Percentiles rank a stretch among this genome's conserved stretches.
phyloP scores from a whole-genome alignment of 768 basidiomycete species.

The Phallus indusiatus region DNA sequence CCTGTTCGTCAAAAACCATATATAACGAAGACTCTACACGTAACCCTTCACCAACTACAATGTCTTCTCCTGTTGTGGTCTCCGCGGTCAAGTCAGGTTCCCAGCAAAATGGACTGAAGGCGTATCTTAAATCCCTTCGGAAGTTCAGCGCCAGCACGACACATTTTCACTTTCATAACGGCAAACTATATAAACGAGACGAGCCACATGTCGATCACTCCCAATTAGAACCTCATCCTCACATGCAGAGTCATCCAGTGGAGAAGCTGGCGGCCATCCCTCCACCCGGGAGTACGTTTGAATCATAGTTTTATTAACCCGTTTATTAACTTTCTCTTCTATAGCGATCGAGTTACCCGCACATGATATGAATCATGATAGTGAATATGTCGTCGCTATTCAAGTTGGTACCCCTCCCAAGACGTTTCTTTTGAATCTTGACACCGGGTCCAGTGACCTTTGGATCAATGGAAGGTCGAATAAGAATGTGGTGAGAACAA shows the following conservation, averaged over 20 bases:
- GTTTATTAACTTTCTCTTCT: not conserved
- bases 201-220: not conserved
- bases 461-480: not conserved
- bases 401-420: not conserved
- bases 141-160: not conserved
- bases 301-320: not conserved
- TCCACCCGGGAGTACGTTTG: not conserved
- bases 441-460: not conserved
- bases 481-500: not conserved
- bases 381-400: not conserved
- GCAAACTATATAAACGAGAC: not conserved
- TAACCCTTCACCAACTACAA: not conserved
- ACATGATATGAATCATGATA: not conserved
- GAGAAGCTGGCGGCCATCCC: not conserved
- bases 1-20: too few relatives aligned
- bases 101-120: not conserved
- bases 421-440: not conserved
- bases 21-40: too few relatives aligned
- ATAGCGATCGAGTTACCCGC: not conserved
- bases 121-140: not conserved
- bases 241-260: not conserved
- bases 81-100: not conserved
- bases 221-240: not conserved
- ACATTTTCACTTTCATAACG: not conserved
- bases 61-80: not conserved